Conservation (phyloP, 768 basidiomycete species). For the Coprinopsis cinerea region DNA sequence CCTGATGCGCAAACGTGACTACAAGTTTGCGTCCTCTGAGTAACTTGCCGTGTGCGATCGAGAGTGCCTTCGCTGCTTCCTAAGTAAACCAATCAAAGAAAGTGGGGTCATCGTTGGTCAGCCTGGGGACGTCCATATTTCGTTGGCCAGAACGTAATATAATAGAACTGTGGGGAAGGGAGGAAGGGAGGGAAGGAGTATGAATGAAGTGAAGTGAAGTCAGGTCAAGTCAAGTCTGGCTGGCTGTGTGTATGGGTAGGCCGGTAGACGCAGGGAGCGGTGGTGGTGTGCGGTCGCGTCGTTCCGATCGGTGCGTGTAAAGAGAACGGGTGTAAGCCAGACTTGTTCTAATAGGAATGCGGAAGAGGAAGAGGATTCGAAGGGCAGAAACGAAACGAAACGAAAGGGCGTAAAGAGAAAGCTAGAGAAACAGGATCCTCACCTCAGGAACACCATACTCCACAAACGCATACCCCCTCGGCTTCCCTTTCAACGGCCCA, state of each 20-base stretch:
- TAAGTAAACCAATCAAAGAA: too few species aligned
- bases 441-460: slow-evolving; percentile 80
- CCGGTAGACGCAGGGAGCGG: too few species aligned
- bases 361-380: background rate
- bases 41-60: slow-evolving; percentile 67
- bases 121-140: too few species aligned
- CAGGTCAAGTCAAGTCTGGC: too few species aligned
- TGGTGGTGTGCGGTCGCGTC: too few species aligned
- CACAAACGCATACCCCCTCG: slow-evolving; percentile 92
- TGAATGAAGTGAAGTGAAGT: too few species aligned
- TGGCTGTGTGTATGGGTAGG: too few species aligned
- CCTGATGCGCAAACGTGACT: slow-evolving; percentile 92
- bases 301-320: too few species aligned
- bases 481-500: slow-evolving; percentile 84
- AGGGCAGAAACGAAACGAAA: background rate
- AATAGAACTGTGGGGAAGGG: background rate
- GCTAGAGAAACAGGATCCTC: slow-evolving; percentile 30
- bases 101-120: slow-evolving; percentile 16
- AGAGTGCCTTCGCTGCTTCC: slow-evolving; percentile 82
- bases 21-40: slow-evolving; percentile 83
- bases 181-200: background rate
- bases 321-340: too few species aligned
- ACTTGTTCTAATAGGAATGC: background rate
- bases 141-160: background rate
- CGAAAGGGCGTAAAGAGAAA: background rate